Conservation (phyloP, 75 land plant genomes). For the Larix kaempferi region DNA sequence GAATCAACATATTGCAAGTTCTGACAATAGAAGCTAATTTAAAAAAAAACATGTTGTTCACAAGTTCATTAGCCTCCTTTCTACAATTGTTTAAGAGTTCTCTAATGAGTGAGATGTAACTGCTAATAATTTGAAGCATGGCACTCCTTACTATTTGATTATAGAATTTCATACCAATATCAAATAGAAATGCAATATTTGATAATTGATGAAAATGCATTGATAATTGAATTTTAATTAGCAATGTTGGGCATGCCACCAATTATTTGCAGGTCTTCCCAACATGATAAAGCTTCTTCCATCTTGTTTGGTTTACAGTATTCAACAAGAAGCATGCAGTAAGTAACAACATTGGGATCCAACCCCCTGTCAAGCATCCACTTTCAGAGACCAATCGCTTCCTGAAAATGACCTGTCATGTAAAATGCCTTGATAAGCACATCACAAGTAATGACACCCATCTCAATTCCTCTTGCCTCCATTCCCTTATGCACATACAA, state of each 20-base stretch:
- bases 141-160: constrained; percentile 33
- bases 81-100: constrained; percentile 14
- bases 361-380: constrained; percentile 34
- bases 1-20: constrained; percentile 10
- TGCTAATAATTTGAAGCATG: constrained; percentile 11
- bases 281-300: constrained; percentile 36
- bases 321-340: constrained; percentile 41
- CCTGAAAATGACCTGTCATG: constrained; percentile 28
- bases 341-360: constrained; percentile 42
- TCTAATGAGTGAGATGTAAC: constrained; percentile 28
- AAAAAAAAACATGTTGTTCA: constrained; percentile 29
- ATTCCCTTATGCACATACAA: constrained; percentile 18
- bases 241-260: constrained; percentile 5
- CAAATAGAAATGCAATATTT: too few species aligned
- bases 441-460: constrained; percentile 35
- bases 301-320: constrained; percentile 27
- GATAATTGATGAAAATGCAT: too few species aligned
- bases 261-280: constrained; percentile 29
- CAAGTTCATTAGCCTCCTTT: constrained; percentile 14
- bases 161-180: constrained; percentile 24
- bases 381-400: constrained; percentile 34
- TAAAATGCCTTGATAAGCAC: constrained; percentile 45
- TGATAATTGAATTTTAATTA: constrained; percentile 31
- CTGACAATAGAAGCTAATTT: constrained; percentile 26
- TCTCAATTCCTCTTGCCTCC: constrained; percentile 14